phyloP scores from a whole-genome alignment of 208 protist genomes.

The Kentomonas sorsogonicus region DNA sequence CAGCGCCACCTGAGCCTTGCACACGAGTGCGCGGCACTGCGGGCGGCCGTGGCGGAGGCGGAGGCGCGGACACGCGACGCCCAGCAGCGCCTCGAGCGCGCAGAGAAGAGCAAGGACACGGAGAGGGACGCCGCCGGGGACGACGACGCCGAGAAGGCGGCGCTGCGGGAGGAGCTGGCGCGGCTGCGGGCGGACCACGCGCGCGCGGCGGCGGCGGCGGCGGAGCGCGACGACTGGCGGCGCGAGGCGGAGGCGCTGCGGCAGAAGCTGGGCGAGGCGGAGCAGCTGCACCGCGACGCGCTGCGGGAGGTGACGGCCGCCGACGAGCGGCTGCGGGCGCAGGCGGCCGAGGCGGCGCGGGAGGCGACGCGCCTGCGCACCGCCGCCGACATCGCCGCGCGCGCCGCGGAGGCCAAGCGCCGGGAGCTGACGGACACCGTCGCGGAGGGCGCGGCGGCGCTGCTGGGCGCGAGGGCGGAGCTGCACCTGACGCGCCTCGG shows the following conservation, averaged over 20 bases:
- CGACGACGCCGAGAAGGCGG: not conserved
- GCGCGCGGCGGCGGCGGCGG: not conserved
- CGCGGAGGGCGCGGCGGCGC: not conserved
- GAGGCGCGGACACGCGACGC: too few species aligned
- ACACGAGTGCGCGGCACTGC: too few species aligned
- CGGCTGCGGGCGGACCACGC: not conserved
- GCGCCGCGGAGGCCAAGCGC: too few species aligned
- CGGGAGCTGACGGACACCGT: too few species aligned
- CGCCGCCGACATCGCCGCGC: too few species aligned
- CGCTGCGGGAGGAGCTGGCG: not conserved
- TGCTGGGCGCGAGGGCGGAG: not conserved
- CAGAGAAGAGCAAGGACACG: not conserved
- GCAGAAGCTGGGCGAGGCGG: not conserved
- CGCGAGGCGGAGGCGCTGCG: not conserved
- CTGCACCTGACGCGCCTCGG: not conserved
- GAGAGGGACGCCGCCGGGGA: not conserved
- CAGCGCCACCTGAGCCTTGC: not conserved
- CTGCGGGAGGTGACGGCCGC: not conserved
- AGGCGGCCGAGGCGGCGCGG: not conserved
- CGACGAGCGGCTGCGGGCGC: not conserved
- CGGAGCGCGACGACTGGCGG: not conserved
- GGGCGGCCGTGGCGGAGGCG: too few species aligned
- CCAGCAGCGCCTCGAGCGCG: not conserved
- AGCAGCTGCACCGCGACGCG: slow-evolving; percentile 4
- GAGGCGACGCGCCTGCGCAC: not conserved